Percentiles rank a stretch among this genome's conserved stretches.
Conservation (phyloP, 441 rosid species). For the Pelargonium cotyledonis region DNA sequence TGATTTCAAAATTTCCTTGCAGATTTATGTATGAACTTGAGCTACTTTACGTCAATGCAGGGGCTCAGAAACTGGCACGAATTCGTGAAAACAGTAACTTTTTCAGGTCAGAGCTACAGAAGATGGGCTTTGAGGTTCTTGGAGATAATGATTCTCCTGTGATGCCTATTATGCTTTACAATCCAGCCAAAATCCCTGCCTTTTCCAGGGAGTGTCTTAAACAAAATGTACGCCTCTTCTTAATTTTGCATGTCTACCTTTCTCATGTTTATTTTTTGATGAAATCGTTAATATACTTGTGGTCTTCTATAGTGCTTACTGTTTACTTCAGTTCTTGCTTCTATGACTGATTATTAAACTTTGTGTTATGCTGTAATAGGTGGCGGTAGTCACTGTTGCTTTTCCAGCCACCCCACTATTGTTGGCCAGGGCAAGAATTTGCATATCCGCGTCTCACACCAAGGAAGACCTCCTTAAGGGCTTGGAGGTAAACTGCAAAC, state of each 20-base stretch:
- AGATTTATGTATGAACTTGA: neutral
- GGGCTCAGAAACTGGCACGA: constrained; percentile 76
- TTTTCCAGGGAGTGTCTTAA: constrained; percentile 82
- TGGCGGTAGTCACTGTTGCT: constrained; percentile 74
- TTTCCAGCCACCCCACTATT: constrained; percentile 85
- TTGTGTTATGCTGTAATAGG: constrained; percentile 31
- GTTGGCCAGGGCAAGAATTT: constrained; percentile 83
- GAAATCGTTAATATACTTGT: neutral
- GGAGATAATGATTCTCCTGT: constrained; percentile 91
- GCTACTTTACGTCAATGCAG: constrained; percentile 27
- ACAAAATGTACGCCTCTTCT: constrained; percentile 43
- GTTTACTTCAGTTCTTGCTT: constrained; percentile 1
- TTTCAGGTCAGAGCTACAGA: constrained; percentile 74
- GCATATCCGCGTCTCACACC: constrained; percentile 81
- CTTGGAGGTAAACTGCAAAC: constrained; percentile 41
- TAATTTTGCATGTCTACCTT: neutral
- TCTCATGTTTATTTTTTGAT: neutral
- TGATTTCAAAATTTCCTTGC: neutral
- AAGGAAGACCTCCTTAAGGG: constrained; percentile 71
- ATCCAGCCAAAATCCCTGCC: constrained; percentile 86
- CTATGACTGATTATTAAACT: neutral
- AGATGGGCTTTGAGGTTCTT: constrained; percentile 93
- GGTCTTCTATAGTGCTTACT: neutral
- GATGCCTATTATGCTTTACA: constrained; percentile 96
- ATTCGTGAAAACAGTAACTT: constrained; percentile 91